Percentiles rank a stretch among this genome's conserved stretches.
Evolutionary conservation across 2,329 filamentous ascomycete genomes (phyloP).

Genomic region (Colletotrichum gloeosporioides): DNA sequence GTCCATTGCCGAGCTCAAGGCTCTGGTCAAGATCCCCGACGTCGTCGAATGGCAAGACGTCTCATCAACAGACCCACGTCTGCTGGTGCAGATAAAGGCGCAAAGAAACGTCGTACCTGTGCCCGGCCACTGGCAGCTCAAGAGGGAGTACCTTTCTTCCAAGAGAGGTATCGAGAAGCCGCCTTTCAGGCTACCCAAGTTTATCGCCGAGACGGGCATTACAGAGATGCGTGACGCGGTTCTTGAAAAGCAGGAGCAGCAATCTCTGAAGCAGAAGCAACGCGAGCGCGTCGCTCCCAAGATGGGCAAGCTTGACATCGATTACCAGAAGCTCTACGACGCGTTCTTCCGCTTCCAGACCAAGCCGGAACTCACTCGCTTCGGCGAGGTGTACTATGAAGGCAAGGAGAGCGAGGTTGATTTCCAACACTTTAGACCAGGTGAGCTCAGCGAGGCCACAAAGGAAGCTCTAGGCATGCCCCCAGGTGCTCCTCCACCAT

Average conservation of each 20-base stretch:
- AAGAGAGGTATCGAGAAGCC: conserved; percentile 97
- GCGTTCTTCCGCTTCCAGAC: conserved; percentile 98
- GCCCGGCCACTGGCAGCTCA: conserved; percentile 91
- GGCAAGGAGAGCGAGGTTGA: conserved; percentile 98
- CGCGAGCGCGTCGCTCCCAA: conserved; percentile 93
- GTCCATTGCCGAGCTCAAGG: conserved; percentile 94
- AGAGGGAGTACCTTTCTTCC: conserved; percentile 95
- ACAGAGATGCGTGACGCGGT: conserved; percentile 98
- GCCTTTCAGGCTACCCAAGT: conserved; percentile 89
- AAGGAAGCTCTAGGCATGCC: conserved; percentile 95
- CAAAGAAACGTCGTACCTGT: conserved; percentile 96
- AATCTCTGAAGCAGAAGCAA: conserved; percentile 92
- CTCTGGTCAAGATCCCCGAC: conserved; percentile 87
- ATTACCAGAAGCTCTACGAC: conserved; percentile 98
- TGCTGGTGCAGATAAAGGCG: conserved; percentile 93
- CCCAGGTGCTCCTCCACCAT: conserved; percentile 89
- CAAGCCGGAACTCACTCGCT: conserved; percentile 91
- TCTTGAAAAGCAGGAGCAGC: conserved; percentile 92
- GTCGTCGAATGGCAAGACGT: conserved; percentile 98
- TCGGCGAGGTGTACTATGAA: conserved; percentile 99
- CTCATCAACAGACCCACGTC: conserved; percentile 84
- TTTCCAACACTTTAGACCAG: conserved; percentile 85
- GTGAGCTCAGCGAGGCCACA: conserved; percentile 86
- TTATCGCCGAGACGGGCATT: conserved; percentile 97
- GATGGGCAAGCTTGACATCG: conserved; percentile 96